phyloP scores from a whole-genome alignment of 2,329 filamentous ascomycete genomes.

The Calonectria ilicicola region DNA sequence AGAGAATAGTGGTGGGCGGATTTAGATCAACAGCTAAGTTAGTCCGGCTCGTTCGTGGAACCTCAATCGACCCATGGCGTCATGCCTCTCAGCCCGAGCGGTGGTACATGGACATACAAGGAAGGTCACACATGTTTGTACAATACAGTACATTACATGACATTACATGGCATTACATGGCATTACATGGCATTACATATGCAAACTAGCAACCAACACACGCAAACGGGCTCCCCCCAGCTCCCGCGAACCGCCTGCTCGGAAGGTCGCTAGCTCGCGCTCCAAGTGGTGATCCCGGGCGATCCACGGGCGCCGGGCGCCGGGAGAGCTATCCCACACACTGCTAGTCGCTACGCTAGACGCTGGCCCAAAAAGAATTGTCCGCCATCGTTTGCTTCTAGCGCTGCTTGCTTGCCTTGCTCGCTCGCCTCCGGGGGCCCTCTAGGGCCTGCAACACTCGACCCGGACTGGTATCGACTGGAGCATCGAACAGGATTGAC shows the following conservation, averaged over 20 bases:
- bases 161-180: not conserved
- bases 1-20: too few relatives aligned
- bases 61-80: not conserved
- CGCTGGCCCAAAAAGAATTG: not conserved
- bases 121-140: not conserved
- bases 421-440: not conserved
- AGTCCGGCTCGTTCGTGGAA: not conserved
- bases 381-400: not conserved
- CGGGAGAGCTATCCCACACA: not conserved
- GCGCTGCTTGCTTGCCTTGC: not conserved
- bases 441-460: not conserved
- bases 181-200: not conserved
- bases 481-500: not conserved
- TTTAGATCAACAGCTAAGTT: too few relatives aligned
- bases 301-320: not conserved
- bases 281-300: not conserved
- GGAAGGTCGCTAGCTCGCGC: not conserved
- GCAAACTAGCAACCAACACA: slow-evolving; percentile 2
- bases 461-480: not conserved
- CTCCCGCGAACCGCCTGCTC: not conserved
- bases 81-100: not conserved
- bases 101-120: too few relatives aligned
- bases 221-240: not conserved
- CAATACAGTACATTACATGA: not conserved
- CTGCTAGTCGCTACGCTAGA: not conserved